These are phyloP conservation scores for Schrenkiella parvula DNA, from an alignment of 345 rosid genomes.

Conservation along the genomic window DNA sequence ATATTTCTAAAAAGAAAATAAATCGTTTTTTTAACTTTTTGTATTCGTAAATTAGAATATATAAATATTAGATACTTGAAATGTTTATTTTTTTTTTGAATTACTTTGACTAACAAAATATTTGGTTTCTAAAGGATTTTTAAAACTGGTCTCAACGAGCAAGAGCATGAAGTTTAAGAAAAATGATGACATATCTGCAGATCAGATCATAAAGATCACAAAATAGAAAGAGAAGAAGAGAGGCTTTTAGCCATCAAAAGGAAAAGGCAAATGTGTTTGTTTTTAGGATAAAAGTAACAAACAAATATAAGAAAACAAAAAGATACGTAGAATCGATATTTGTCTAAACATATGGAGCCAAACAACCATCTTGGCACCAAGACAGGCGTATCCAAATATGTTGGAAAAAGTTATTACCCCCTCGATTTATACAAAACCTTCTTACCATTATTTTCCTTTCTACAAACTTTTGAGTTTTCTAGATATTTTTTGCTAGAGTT, in stretches of 20 bases:
- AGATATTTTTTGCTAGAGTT: not conserved
- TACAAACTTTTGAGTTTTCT: not conserved
- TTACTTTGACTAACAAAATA: too few species aligned
- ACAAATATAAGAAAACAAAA: constrained; percentile 30
- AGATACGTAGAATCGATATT: constrained; percentile 31
- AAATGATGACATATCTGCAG: not conserved
- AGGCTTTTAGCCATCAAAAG: constrained; percentile 7
- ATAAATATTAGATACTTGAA: too few species aligned
- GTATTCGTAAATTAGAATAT: too few species aligned
- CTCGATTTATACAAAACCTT: constrained; percentile 16
- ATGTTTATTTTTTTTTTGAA: too few species aligned
- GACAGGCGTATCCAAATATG: constrained; percentile 34
- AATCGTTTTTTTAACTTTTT: too few species aligned
- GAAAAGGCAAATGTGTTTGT: constrained; percentile 20
- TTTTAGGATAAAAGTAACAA: constrained; percentile 4
- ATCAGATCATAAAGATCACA: not conserved
- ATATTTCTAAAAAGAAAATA: too few species aligned
- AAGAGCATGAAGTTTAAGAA: not conserved
- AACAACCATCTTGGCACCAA: constrained; percentile 30
- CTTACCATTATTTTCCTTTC: not conserved
- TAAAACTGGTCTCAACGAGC: not conserved
- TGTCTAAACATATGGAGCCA: constrained; percentile 37
- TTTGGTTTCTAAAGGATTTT: too few species aligned
- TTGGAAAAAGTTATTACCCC: constrained; percentile 31
- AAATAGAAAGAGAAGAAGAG: not conserved